Base-by-base conservation (phyloP, 768 basidiomycete species). In the Lactifluus subvellereus region DNA sequence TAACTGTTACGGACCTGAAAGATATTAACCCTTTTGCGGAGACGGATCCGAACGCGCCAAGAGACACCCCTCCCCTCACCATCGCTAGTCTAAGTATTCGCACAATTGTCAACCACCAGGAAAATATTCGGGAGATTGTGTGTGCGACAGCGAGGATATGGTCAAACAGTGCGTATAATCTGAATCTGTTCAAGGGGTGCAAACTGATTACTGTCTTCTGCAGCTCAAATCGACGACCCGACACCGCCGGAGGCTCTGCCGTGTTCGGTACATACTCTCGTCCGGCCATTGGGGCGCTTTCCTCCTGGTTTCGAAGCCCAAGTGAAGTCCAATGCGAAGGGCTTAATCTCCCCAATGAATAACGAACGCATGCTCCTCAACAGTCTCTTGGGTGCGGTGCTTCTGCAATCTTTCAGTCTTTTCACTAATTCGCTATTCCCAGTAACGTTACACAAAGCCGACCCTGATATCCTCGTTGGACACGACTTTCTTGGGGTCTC, bases 401-500 rank as follows among this genome's bases (percentile, higher is more conserved):
- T 47, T 32, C 22, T 51, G 13, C 33, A 18, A 27, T 6, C 47
- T 40, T 14, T n/a, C 43, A 11, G 16, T 27, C 20, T 8, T 50
- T 27, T 53, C 48, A 53, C 48, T 64, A 52, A 56, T 66, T 20
- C 40, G 16, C 20, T 37, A 38, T 27, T 22, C 49, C 35, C 60
- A 42, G 67, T 89, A 91, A 83, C 65, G 81, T 85, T 98, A 49
- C 82, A 89, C 71, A 89, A 88, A 70, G 82, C 90, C 20, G 97
- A 99, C 70, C 95, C 97, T 0, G 97, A 99, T 69, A 84, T 98
- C 22, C 84, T 98, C 57, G 82, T 99, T 40, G 95, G 97, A 0
- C 94, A 98, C 69, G 94, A 98, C 57, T 97, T 99, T 73, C 77
- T 93, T 5, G 94, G 91, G 5, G 89, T 89, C 30, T 88, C 88